Conservation (phyloP, 108 stramenopile genomes). For the Pseudonitzschia pungens region DNA sequence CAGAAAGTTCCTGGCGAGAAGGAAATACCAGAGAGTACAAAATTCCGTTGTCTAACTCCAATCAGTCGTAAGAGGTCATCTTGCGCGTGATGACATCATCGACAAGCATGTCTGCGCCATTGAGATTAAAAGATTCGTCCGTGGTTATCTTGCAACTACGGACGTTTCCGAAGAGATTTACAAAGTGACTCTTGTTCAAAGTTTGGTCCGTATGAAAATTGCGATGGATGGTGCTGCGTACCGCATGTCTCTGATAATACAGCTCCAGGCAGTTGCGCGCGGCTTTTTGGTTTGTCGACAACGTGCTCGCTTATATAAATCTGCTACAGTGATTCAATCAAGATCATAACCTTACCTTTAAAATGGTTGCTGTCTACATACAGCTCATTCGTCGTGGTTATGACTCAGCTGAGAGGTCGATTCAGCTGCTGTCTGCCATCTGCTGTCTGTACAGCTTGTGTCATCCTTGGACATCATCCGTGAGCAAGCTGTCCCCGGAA, state of each 20-base stretch:
- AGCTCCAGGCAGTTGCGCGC: constrained; percentile 51
- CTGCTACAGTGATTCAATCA: constrained; percentile 54
- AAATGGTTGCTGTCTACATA: too few relatives aligned
- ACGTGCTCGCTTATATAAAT: constrained; percentile 16
- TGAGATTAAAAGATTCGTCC: constrained; percentile 60
- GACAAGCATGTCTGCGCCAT: constrained; percentile 76
- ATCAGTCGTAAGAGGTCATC: constrained; percentile 58
- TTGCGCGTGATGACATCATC: constrained; percentile 55
- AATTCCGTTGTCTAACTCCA: constrained; percentile 63
- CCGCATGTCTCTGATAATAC: constrained; percentile 45
- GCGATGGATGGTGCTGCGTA: constrained; percentile 49
- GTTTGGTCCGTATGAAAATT: constrained; percentile 48
- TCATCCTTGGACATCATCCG: too few relatives aligned
- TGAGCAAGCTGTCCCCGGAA: too few relatives aligned
- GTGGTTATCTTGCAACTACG: constrained; percentile 51
- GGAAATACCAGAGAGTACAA: constrained; percentile 29
- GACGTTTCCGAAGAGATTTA: constrained; percentile 60
- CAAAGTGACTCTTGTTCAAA: constrained; percentile 59
- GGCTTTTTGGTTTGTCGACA: constrained; percentile 38
- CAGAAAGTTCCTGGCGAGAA: constrained; percentile 56
- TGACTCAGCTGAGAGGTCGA: too few relatives aligned
- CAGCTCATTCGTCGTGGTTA: too few relatives aligned
- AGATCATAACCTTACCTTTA: too few relatives aligned
- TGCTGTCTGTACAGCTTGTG: too few relatives aligned
- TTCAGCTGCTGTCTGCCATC: too few relatives aligned